Evolutionary conservation across 768 basidiomycete genomes (phyloP).

Genomic region (Leccinum imitatum): DNA sequence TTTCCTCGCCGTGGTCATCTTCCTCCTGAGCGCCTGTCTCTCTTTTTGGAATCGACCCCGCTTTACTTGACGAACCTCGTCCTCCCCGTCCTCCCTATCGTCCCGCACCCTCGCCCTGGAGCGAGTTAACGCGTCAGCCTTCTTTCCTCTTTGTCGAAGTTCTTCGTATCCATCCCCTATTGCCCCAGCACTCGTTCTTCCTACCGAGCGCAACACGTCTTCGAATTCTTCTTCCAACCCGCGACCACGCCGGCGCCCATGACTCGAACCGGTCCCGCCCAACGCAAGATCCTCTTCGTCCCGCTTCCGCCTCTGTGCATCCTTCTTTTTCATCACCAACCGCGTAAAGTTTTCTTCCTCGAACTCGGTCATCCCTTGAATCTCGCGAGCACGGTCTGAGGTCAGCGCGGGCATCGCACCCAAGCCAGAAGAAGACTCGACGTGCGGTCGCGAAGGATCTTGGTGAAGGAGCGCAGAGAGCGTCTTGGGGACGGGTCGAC

Average conservation of each 20-base stretch:
- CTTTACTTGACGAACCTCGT: conserved; percentile 34
- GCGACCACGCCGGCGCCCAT: conserved; percentile 58
- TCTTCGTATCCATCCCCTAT: conserved; percentile 81
- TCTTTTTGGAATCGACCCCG: conserved; percentile 45
- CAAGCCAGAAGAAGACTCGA: conserved; percentile 72
- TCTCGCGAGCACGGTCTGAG: conserved; percentile 70
- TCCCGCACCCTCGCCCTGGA: conserved; percentile 44
- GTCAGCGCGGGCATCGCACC: conserved; percentile 57
- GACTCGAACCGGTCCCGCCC: conserved; percentile 64
- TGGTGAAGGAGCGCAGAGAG: conserved; percentile 52
- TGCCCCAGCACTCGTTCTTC: conserved; percentile 40
- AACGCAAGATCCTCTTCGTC: conserved; percentile 90
- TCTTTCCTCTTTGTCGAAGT: conserved; percentile 66
- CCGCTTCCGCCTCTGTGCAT: conserved; percentile 61
- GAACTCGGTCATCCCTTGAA: conserved; percentile 80
- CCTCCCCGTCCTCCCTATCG: conserved; percentile 27
- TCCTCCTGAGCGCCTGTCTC: conserved; percentile 36
- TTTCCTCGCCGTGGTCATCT: conserved; percentile 17
- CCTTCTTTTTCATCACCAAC: conserved; percentile 86
- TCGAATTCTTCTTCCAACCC: conserved; percentile 84
- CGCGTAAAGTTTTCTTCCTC: conserved; percentile 96
- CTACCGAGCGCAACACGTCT: conserved; percentile 69
- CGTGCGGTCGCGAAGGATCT: conserved; percentile 60
- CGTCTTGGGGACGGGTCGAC: conserved; percentile 62
- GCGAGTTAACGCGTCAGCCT: conserved; percentile 56